A percentile compares a stretch with the other conserved stretches of the same genome.
These are phyloP conservation scores for Lachancea mirantina DNA, from an alignment of 805 yeast genomes.

Conservation along the genomic window DNA sequence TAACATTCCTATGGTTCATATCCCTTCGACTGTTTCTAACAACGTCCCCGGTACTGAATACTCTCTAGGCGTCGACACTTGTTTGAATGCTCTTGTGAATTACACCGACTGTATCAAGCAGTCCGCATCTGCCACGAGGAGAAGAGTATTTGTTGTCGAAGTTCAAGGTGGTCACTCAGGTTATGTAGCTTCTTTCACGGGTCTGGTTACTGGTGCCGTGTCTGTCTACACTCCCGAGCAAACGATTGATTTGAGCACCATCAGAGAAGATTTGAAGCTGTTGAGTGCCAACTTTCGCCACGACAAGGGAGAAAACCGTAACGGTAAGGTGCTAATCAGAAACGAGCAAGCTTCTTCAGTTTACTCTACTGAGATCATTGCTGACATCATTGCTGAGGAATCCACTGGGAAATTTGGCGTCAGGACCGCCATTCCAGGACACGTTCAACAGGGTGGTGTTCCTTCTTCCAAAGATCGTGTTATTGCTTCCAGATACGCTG, in stretches of 20 bases:
- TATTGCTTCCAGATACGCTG: constrained; percentile 81
- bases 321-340: constrained; percentile 81
- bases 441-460: constrained; percentile 93
- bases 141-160: constrained; percentile 91
- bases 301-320: constrained; percentile 72
- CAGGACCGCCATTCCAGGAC: constrained; percentile 95
- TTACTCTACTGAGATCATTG: constrained; percentile 73
- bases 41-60: constrained; percentile 99
- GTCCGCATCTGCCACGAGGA: constrained; percentile 89
- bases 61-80: constrained; percentile 92
- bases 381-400: constrained; percentile 76
- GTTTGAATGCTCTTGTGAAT: constrained; percentile 80
- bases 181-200: constrained; percentile 79
- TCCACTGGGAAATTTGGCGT: constrained; percentile 75
- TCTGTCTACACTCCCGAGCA: constrained; percentile 89
- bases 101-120: constrained; percentile 95
- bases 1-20: constrained; percentile 86
- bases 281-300: constrained; percentile 59
- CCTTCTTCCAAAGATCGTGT: constrained; percentile 95
- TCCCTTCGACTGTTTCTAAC: constrained; percentile 95
- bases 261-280: constrained; percentile 68
- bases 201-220: constrained; percentile 83
- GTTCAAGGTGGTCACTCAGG: constrained; percentile 98
- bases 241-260: constrained; percentile 56
- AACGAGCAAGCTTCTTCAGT: constrained; percentile 78